These are phyloP conservation scores for Sutorius australiensis DNA, from an alignment of 768 basidiomycete genomes.

Conservation along the genomic window DNA sequence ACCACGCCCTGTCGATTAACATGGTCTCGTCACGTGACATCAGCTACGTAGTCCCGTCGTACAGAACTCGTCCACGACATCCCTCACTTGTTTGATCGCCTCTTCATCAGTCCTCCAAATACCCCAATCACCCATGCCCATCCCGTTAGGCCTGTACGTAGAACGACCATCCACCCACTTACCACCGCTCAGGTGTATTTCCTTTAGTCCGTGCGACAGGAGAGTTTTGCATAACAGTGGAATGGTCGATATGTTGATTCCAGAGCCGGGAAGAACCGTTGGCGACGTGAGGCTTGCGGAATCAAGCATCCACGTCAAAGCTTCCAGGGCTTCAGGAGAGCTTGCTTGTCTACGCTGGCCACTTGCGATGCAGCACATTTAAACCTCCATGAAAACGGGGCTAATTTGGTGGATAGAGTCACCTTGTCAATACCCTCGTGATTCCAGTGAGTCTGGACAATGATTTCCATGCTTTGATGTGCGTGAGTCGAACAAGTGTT, in stretches of 20 bases:
- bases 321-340: conserved; percentile 37
- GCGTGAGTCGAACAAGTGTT: background rate
- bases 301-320: conserved; percentile 39
- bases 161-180: conserved; percentile 55
- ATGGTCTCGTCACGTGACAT: conserved; percentile 29
- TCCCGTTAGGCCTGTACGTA: conserved; percentile 47
- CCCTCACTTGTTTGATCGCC: conserved; percentile 49
- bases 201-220: conserved; percentile 53
- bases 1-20: conserved; percentile 20
- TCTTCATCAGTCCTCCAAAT: conserved; percentile 62
- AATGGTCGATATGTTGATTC: conserved; percentile 61
- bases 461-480: conserved; percentile 32
- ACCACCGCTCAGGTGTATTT: conserved; percentile 76
- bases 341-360: conserved; percentile 47
- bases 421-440: conserved; percentile 81
- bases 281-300: conserved; percentile 15
- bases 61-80: conserved; percentile 37
- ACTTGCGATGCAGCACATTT: conserved; percentile 33
- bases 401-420: conserved; percentile 1
- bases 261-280: conserved; percentile 68
- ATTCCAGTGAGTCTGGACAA: conserved; percentile 59
- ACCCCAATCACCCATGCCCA: conserved; percentile 77
- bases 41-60: background rate
- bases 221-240: conserved; percentile 45
- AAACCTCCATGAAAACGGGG: background rate